A percentile compares a stretch with the other conserved stretches of the same genome.
phyloP scores from a whole-genome alignment of 257 asterid genomes.

The Solanum appendiculatum region DNA sequence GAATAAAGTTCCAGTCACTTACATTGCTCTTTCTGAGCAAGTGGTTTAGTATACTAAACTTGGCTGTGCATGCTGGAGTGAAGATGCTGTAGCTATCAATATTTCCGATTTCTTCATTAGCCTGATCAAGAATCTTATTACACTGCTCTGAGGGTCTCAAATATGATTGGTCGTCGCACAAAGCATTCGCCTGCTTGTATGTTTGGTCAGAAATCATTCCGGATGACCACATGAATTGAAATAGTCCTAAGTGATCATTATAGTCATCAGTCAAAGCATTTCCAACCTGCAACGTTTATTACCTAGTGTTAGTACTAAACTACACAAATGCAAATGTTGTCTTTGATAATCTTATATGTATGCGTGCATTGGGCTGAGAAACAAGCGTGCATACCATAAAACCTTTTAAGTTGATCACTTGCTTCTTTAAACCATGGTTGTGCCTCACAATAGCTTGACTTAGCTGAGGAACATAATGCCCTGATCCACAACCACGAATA shows the following conservation, averaged over 20 bases:
- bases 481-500: constrained; percentile 23
- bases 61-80: constrained; percentile 80
- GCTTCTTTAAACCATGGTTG: constrained; percentile 38
- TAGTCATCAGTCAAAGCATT: constrained; percentile 86
- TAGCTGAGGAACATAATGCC: constrained; percentile 96
- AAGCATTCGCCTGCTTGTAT: constrained; percentile 52
- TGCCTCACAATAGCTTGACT: constrained; percentile 75
- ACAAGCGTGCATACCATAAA: constrained; percentile 52
- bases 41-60: constrained; percentile 27
- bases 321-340: background rate
- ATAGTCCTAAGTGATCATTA: constrained; percentile 75
- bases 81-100: constrained; percentile 86
- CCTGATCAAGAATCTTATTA: constrained; percentile 37
- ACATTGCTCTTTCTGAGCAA: constrained; percentile 41
- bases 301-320: background rate
- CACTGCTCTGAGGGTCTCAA: constrained; percentile 39
- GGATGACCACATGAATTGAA: constrained; percentile 77
- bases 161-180: constrained; percentile 54
- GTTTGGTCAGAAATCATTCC: constrained; percentile 97
- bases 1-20: constrained; percentile 10
- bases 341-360: background rate
- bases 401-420: constrained; percentile 70
- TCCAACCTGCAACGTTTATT: constrained; percentile 57
- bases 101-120: constrained; percentile 64
- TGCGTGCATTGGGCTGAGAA: background rate